Base-by-base conservation (phyloP, 108 stramenopile species). In the Cyclotella choctawhatcheeana region DNA sequence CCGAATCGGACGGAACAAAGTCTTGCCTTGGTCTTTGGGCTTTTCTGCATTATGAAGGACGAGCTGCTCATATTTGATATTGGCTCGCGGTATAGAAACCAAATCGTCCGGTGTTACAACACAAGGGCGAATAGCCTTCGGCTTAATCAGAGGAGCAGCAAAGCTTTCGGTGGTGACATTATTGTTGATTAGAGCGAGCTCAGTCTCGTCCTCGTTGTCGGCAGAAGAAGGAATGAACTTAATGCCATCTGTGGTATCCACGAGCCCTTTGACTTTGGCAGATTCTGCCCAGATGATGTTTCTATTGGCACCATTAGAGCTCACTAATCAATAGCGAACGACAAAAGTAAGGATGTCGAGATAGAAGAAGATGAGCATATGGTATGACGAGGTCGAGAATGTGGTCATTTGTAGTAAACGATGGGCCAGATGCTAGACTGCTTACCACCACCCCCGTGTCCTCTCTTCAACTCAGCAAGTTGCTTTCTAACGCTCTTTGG, bases 191-290 rank as follows among this genome's bases (percentile, higher is more conserved):
- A 16, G 3, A 8, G 34, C 24, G 34, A 54, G 20, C 66, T 67
- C 33, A 12, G 50, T 26, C 4, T 64, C 63, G 33, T 53, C 66
- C 13, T 50, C 14, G 25, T 33, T 20, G 5, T 37, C 52, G n/a
- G 17, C 31, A 29, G 7, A 50, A 34, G 70, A 37, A 27, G 60
- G 54, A 10, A 58, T 20, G 54, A 55, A 82, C 40, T 71, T 64
- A 24, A 82, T 77, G n/a, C 79, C 81, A 52, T 44, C 64, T 20
- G 58, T 44, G 0, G 81, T 82, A 44, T 82, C 76, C 20, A 77
- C 33, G 7, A 82, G 70, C 0, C 81, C 81, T 25, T 45, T 32
- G 12, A 72, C 65, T 16, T 27, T 30, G 21, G 81, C 76, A 51
- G 69, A 71, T 16, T 33, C n/a, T 5, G 44, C 25, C 81, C 81